phyloP scores from a whole-genome alignment of 176 grass and related monocot species.

The Phragmites australis region DNA sequence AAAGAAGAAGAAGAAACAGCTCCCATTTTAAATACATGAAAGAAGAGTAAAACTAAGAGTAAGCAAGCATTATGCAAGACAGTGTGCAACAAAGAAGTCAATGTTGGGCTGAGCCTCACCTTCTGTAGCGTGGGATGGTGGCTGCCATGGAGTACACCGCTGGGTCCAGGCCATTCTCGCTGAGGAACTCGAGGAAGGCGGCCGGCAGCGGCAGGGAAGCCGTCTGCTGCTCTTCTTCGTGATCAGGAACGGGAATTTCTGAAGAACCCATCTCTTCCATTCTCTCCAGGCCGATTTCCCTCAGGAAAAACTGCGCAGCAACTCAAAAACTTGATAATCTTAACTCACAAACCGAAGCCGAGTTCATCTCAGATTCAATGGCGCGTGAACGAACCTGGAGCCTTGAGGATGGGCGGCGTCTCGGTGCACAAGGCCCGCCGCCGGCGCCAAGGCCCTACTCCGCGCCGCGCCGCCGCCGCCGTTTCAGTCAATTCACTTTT shows the following conservation, averaged over 20 bases:
- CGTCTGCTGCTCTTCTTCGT: neutral
- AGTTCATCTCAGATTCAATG: neutral
- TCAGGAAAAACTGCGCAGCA: neutral
- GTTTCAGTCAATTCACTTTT: neutral
- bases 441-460: neutral
- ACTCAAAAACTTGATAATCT: neutral
- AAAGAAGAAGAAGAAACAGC: slow-evolving; percentile 23
- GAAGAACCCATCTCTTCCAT: slow-evolving; percentile 17
- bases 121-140: slow-evolving; percentile 87
- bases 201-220: slow-evolving; percentile 49
- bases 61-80: neutral
- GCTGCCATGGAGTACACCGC: slow-evolving; percentile 64
- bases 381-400: slow-evolving; percentile 17
- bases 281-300: neutral
- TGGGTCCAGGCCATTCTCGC: slow-evolving; percentile 79
- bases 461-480: neutral
- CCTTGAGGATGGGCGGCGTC: neutral
- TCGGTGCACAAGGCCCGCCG: neutral
- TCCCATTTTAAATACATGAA: neutral
- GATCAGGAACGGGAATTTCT: neutral
- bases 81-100: neutral
- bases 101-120: slow-evolving; percentile 39
- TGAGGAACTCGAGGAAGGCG: slow-evolving; percentile 78
- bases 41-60: neutral
- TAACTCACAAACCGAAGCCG: neutral